These are phyloP conservation scores for Solanum hybrid DNA, from an alignment of 305 asterid species.

Conservation along the genomic window DNA sequence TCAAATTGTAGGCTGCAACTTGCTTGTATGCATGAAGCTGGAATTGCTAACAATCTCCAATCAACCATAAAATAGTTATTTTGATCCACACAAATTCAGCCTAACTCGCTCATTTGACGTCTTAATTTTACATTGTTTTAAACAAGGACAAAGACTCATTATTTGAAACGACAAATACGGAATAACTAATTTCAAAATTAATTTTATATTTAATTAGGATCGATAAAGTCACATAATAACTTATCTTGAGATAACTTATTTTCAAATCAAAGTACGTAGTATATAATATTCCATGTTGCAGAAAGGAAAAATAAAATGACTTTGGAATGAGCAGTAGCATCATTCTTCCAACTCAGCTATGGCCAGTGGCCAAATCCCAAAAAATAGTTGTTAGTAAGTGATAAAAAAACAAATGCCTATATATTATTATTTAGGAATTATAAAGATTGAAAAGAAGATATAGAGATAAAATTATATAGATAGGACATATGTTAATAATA, in stretches of 20 bases:
- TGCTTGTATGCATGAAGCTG: background rate
- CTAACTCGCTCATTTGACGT: background rate
- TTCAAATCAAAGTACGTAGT: background rate
- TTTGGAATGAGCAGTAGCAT: background rate
- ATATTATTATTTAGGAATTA: background rate
- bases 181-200: too few species aligned
- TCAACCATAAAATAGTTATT: rapidly evolving
- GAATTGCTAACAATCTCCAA: rapidly evolving
- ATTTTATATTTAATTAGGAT: too few species aligned
- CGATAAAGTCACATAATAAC: too few species aligned
- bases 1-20: background rate
- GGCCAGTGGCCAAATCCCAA: background rate
- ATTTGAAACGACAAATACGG: rapidly evolving
- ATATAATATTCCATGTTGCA: background rate
- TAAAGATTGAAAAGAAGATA: background rate
- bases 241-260: background rate
- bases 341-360: background rate
- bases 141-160: background rate
- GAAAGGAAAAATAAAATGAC: background rate
- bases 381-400: background rate
- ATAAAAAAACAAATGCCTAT: background rate
- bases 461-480: background rate
- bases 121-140: background rate
- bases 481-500: background rate
- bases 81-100: rapidly evolving